Conservation (phyloP, 345 rosid genomes). For the Eucalyptus grandis region DNA sequence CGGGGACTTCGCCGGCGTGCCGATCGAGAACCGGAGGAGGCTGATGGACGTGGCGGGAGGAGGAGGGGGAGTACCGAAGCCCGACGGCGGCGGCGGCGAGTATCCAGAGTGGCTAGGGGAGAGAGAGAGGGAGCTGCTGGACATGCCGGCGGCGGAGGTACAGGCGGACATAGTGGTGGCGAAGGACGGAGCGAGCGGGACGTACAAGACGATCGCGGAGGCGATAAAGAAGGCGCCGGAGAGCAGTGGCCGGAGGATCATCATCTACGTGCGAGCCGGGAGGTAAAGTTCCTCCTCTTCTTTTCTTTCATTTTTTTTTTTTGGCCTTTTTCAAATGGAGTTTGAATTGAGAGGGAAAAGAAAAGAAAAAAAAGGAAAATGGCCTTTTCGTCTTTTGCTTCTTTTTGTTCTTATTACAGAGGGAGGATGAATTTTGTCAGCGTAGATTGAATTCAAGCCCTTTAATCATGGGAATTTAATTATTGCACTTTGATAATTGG, state of each 20-base stretch:
- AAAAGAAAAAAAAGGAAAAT: background rate
- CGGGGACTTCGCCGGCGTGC: conserved; percentile 67
- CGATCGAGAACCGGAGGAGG: conserved; percentile 76
- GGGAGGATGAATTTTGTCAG: background rate
- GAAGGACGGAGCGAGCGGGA: conserved; percentile 55
- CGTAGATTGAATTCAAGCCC: background rate
- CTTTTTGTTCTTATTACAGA: background rate
- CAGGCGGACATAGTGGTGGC: conserved; percentile 91
- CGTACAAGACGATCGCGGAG: conserved; percentile 63
- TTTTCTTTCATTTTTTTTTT: background rate
- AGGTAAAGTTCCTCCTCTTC: conserved; percentile 27
- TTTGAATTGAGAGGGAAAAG: background rate
- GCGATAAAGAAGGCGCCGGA: conserved; percentile 91
- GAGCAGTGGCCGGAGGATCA: conserved; percentile 44
- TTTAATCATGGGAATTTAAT: background rate
- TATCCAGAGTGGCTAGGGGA: conserved; percentile 66
- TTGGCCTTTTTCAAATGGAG: background rate
- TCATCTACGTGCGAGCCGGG: conserved; percentile 91
- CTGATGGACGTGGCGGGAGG: background rate
- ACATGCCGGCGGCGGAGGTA: conserved; percentile 37
- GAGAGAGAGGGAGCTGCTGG: conserved; percentile 48
- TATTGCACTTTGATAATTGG: background rate
- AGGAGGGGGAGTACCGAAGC: background rate
- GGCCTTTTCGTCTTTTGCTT: background rate
- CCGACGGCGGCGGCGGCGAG: background rate